Conservation (phyloP, 306 rosid genomes). For the Quercus parvula region DNA sequence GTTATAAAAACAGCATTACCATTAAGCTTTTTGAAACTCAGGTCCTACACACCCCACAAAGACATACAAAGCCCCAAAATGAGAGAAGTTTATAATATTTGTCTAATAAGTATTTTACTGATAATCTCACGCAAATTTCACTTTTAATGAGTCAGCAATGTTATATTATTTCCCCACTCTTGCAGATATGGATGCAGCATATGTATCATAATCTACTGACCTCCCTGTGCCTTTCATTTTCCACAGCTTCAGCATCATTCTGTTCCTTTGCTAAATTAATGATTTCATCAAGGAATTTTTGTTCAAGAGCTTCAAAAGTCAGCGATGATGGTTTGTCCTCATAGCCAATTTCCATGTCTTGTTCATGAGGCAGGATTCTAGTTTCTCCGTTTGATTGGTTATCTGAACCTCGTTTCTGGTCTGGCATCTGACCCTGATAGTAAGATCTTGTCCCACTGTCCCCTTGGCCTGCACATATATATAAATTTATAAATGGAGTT, state of each 20-base stretch:
- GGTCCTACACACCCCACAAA: too few species aligned
- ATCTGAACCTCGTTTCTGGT: not conserved
- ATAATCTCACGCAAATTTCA: not conserved
- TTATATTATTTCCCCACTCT: not conserved
- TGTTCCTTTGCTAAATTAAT: constrained; percentile 21
- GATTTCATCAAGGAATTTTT: constrained; percentile 26
- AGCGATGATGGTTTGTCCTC: constrained; percentile 23
- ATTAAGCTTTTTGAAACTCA: too few species aligned
- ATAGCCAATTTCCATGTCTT: constrained; percentile 33
- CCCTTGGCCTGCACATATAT: constrained; percentile 18
- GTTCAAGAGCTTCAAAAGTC: constrained; percentile 30
- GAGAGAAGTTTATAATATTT: not conserved
- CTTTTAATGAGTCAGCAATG: not conserved
- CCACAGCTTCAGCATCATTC: constrained; percentile 28
- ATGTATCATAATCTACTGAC: constrained; percentile 7
- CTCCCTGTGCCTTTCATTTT: constrained; percentile 26
- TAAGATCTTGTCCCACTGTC: constrained; percentile 7
- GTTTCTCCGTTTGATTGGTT: constrained; percentile 14
- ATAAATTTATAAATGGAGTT: not conserved
- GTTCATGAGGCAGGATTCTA: constrained; percentile 12
- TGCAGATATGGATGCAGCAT: not conserved
- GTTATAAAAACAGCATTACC: too few species aligned
- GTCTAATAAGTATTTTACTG: not conserved
- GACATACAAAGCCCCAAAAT: too few species aligned
- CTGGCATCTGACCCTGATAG: constrained; percentile 15